phyloP scores from a whole-genome alignment of 768 basidiomycete species.

The Serendipita sp. region DNA sequence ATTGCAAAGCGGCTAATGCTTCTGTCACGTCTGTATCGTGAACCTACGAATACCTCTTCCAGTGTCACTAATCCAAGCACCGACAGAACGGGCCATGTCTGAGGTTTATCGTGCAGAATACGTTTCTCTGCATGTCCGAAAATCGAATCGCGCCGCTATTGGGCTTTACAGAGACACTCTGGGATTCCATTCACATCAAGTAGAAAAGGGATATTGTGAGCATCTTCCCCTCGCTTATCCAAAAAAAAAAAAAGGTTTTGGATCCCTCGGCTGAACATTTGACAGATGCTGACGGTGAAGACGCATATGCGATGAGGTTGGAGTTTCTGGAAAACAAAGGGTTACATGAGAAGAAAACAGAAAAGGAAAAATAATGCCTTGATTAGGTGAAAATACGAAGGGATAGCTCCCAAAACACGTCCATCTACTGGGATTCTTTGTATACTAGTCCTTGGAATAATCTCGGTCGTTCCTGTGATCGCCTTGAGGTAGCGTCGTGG shows the following conservation, averaged over 20 bases:
- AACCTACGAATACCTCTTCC: not conserved
- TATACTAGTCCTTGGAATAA: not conserved
- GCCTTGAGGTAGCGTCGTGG: not conserved
- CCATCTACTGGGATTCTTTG: no score
- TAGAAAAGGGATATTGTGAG: conserved; percentile 86
- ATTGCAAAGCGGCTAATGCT: conserved; percentile 90
- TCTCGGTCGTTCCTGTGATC: not conserved
- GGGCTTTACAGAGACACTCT: conserved; percentile 75
- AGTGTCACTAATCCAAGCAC: not conserved
- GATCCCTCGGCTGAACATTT: conserved; percentile 3
- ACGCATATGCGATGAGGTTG: conserved; percentile 82
- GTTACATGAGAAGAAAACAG: not conserved
- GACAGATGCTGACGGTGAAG: conserved; percentile 85
- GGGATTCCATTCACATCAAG: conserved; percentile 70
- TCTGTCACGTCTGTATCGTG: conserved; percentile 54
- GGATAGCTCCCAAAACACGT: not conserved
- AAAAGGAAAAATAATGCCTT: not conserved
- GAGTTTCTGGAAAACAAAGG: conserved; percentile 22
- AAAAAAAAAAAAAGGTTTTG: no score
- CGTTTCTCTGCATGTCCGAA: conserved; percentile 81
- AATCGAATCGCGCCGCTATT: conserved; percentile 88
- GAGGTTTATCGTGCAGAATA: conserved; percentile 69
- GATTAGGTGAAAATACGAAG: no score
- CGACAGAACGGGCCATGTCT: conserved; percentile 76
- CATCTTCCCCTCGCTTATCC: conserved; percentile 11